Evolutionary conservation across 179 eudicot genomes (phyloP), one percentile per base, ranked within the genome.

Genomic region (Camellia oleifera): DNA sequence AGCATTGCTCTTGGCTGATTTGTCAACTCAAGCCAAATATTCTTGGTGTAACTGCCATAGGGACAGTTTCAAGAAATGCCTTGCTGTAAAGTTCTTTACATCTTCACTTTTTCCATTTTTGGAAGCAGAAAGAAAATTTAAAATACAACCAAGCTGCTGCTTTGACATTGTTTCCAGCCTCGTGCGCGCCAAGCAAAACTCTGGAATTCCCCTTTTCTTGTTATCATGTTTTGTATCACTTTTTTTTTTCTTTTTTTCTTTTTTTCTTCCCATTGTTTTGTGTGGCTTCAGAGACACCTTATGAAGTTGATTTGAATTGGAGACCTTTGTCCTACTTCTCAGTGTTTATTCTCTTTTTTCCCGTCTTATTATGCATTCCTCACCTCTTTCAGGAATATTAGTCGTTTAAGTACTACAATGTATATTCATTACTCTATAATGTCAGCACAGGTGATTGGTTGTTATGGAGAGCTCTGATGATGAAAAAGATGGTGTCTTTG

Each of bases 391-490:
- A 32, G 13, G 7, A 14, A 23, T 32, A 15, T 32, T 42, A 32
- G 40, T 32, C 2, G n/a, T 14, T 74, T n/a, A 7, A 26, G 23
- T 40, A 7, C 17, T 14, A 23, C 45, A 14, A 56, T 26, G 73
- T 48, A 50, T 45, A 18, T 65, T 23, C 52, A 20, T 77, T 18
- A 15, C 10, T n/a, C 45, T 18, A 26, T 61, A 32, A 32, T 32
- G 50, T 72, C 75, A 61, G 40, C 60, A 4, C 72, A 77, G 83
- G 76, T 63, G 32, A 56, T 76, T 76, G 72, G 20, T 72, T 71
- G 54, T 23, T 45, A 86, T 86, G 86, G 88, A 76, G 77, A 86
- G 76, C 77, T 81, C 86, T 76, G 84, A 79, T 81, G 86, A 81
- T 56, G 80, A 86, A 56, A 83, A 79, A 12, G 74, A 79, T 65